phyloP scores from a whole-genome alignment of 306 rosid genomes.

The Cucurbita maxima region DNA sequence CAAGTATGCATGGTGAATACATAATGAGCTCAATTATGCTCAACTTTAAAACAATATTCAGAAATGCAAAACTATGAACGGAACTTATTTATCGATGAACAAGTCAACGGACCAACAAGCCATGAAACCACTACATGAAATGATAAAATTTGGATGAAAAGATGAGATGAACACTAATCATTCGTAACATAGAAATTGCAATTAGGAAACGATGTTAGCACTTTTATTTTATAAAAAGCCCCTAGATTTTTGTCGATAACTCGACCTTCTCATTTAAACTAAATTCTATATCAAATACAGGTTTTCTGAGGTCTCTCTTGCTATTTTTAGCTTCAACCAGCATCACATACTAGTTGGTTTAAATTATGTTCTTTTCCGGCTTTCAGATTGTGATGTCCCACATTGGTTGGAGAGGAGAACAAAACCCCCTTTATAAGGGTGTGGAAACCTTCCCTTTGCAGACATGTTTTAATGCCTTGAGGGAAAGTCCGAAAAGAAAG shows the following conservation, averaged over 20 bases:
- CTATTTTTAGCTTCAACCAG: not conserved
- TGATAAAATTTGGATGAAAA: not conserved
- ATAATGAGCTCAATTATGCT: not conserved
- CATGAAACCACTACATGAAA: not conserved
- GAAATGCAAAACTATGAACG: not conserved
- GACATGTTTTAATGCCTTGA: too few relatives aligned
- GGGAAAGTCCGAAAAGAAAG: too few relatives aligned
- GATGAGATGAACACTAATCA: not conserved
- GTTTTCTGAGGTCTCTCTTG: not conserved
- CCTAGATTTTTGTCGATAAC: not conserved
- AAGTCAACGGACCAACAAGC: not conserved
- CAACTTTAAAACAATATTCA: not conserved
- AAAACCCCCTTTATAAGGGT: too few relatives aligned
- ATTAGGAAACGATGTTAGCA: not conserved
- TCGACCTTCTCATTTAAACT: not conserved
- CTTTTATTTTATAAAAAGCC: not conserved
- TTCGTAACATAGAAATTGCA: not conserved
- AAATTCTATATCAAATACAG: not conserved
- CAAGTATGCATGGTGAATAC: not conserved
- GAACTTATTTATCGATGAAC: not conserved
- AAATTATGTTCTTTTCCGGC: too few relatives aligned
- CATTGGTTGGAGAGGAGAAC: too few relatives aligned
- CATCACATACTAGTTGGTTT: not conserved
- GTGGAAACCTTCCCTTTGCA: too few relatives aligned
- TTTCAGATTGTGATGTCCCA: too few relatives aligned